Evolutionary conservation across 331 rosid species (phyloP), one percentile per base, ranked within the genome.

Genomic region (Phaseolus coccineus): DNA sequence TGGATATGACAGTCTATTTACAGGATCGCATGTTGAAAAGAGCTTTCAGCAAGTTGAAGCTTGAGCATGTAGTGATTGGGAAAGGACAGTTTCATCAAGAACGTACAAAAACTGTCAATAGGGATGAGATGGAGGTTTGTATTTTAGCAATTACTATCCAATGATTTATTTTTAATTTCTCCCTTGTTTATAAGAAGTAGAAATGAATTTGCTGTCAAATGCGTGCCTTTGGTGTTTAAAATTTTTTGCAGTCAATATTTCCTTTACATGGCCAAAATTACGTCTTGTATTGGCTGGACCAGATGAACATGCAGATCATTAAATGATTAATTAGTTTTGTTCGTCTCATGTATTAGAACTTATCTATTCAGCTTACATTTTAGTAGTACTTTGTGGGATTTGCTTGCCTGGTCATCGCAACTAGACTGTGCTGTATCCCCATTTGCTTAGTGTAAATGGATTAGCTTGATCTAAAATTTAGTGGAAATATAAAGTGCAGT

Each of bases 31-130:
- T 96, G 87, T 82, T 96, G 84, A 93, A 88, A 85, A 88, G 92
- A 87, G 99, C 99, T 85, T 96, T 80, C 84, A 96, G 99, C 77
- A 96, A 96, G 90, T 86, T 96, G 89, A 96, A 88, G 86, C 99
- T 96, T 71, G 99, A 96, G 85, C 98, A 93, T 55, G 91, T 96
- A 64, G 99, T 96, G 80, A 96, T 96, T 62, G 99, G 84, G 68
- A 91, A 93, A 74, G 99, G 99, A 64, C 96, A 91, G 71, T 96
- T 96, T 85, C 92, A 96, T 85, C 92, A 89, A 61, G 99, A 96
- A 42, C 87, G 89, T 69, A 10, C 22, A 19, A 19, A 83, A 77
- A 33, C 91, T 66, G 64, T 48, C 65, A 3, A 37, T 72, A 2
- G 37, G 35, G 81, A 83, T 47, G 68, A 80, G 44, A 91, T 65